Base-by-base conservation (phyloP, 176 grass and related monocot genomes). In the Alopecurus myosuroides region DNA sequence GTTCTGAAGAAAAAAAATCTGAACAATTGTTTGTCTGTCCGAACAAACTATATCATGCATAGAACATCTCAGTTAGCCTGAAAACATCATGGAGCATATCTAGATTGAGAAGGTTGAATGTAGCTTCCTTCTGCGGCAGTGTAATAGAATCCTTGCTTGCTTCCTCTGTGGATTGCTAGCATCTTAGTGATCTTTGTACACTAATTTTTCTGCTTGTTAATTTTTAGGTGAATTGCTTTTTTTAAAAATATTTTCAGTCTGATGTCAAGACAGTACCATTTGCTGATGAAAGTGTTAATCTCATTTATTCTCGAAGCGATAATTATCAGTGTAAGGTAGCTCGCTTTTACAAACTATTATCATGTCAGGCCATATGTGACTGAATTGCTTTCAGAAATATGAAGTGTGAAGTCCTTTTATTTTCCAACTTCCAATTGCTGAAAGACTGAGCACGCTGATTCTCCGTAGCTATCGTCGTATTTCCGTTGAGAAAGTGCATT, bases 181-280 rank as follows among this genome's bases (percentile, higher is more conserved):
- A n/a, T 82, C 9, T 66, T 33, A 35, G 39, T 17, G 22, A 44
- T 81, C 9, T 79, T 79, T 79, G 11, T 51, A 35, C 83, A 79
- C 5, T 42, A 65, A 19, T 64, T 72, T 35, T 84, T 65, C 52
- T 7, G 30, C 79, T 8, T 48, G 7, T 42, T 64, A 37, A 25
- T 70, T 70, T 15, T 41, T 71, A 31, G 34, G 55, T 18, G 48
- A 22, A 60, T 69, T 65, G 17, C 17, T 6, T 20, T 84, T 29
- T 36, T 80, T 14, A n/a, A 60, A 20, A 77, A n/a, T n/a, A n/a
- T n/a, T 89, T 81, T 57, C 84, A 97, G 94, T 84, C 87, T 80
- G 91, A 97, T 88, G 94, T 94, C 85, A 97, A 97, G 67, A 92
- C 89, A 37, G 91, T 92, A 69, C 70, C 89, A 33, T 97, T 97